Base-by-base conservation (phyloP, 129 eudicot genomes). In the sunflower (Helianthus annuus) region DNA sequence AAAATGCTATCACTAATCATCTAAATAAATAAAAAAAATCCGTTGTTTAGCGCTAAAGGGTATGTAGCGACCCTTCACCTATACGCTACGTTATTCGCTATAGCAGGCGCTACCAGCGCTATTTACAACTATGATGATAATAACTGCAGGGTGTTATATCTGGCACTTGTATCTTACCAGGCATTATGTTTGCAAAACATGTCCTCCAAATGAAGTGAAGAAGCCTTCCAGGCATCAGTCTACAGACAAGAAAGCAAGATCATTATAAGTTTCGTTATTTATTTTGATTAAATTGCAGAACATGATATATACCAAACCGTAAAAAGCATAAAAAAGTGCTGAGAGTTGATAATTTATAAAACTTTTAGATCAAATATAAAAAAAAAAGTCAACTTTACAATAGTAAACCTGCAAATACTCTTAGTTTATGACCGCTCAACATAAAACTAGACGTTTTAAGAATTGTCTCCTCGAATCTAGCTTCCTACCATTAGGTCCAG, bases 151-250 rank as follows among this genome's bases (percentile, higher is more conserved):
- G 36, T 19, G 64, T 53, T 45, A 22, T 7, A 61, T 13, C 34
- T 64, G 12, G 9, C 13, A 49, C 51, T 56, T 12, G 39, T 44
- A 40, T 68, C 77, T 36, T 81, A 92, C 96, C 91, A 6, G 56
- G 55, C 72, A 36, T 85, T 46, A 76, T 79, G 76, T 62, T 79
- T 85, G 78, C 82, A 68, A 76, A 78, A 89, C 64, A 89, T 49
- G 57, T 81, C 96, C 73, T 87, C 90, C 81, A 92, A 83, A 70
- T 87, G 78, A 64, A 81, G 78, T 3, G 85, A 73, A 77, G 68
- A 83, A 36, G 79, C 80, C 80, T 85, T 82, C 91, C 86, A 78
- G 29, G 68, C 38, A 29, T 83, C 91, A 48, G 70, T 75, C 96
- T 91, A 80, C 76, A 80, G 13, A 52, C 29, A 39, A 22, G 63